Evolutionary conservation across 2,329 filamentous ascomycete species (phyloP), one percentile per base, ranked within the genome.

Genomic region (Fusarium annulatum): DNA sequence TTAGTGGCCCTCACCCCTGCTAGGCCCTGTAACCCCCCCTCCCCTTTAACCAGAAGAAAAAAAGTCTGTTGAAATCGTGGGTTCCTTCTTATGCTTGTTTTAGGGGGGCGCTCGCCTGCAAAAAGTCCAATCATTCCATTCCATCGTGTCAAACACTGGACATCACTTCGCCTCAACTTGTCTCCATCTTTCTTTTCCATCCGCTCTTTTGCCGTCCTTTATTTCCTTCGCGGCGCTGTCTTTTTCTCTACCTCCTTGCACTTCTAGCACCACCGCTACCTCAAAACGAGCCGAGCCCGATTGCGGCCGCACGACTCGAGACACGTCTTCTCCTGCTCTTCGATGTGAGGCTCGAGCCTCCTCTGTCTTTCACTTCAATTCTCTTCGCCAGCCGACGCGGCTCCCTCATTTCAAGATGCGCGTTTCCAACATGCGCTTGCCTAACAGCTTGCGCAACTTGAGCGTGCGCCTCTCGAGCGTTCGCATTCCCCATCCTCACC

Each of bases 401-500:
- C 45, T 38, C 33, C 23, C 10, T 26, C 18, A 52, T 30, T 12
- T 26, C 67, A 70, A 45, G n/a, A 69, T 69, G 67, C 67, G 65
- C 36, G 34, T 69, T 46, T 64, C 65, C 67, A 69, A 70, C 5
- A 33, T 69, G 59, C 67, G 65, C 21, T 23, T 69, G 26, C 67
- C 65, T 3, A 64, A 69, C 21, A 16, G 66, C n/a, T 39, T 69
- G 66, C 66, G 66, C 57, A 69, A 69, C 38, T 15, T 69, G 10
- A 49, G 33, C n/a, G 39, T 56, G 66, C 66, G 66, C 33, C 28
- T 55, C 64, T 45, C 48, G 46, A 56, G n/a, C 43, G 15, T 68
- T 16, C 42, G 49, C 46, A 69, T 69, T 21, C 67, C 67, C 1
- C 67, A 69, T 43, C 71, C 71, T 68, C 71, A 73, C 55, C 71